phyloP scores from a whole-genome alignment of 139 green algal genomes.

The Auxenochlorella pyrenoidosa region DNA sequence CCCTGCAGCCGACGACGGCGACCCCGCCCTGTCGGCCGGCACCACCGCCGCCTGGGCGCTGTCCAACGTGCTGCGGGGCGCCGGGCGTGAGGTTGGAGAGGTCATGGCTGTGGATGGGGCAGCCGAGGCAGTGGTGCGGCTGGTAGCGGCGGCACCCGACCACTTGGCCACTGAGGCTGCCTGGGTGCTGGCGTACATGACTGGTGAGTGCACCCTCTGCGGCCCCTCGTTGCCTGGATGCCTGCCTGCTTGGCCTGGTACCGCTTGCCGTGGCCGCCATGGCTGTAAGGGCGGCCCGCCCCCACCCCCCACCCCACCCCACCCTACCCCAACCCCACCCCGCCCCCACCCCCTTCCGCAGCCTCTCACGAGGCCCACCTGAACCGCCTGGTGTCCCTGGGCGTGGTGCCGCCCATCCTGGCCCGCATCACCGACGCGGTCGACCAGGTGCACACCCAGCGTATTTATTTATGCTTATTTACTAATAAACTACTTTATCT shows the following conservation, averaged over 20 bases:
- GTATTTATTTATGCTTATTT: too few species aligned
- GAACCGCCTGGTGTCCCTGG: slow-evolving; percentile 44
- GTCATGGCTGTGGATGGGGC: slow-evolving; percentile 31
- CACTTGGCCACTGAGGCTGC: slow-evolving; percentile 46
- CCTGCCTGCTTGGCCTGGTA: neutral
- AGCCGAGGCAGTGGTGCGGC: slow-evolving; percentile 22
- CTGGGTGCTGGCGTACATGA: slow-evolving; percentile 52
- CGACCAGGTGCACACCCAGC: slow-evolving; percentile 8
- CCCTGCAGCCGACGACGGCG: slow-evolving; percentile 16
- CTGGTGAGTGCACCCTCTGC: neutral
- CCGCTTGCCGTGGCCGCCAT: too few species aligned
- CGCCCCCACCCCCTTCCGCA: neutral
- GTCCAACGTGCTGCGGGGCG: slow-evolving; percentile 46
- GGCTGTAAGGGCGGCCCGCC: too few species aligned
- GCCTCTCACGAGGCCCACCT: slow-evolving; percentile 32
- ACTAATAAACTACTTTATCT: too few species aligned
- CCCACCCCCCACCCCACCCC: neutral
- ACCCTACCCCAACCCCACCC: too few species aligned
- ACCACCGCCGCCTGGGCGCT: slow-evolving; percentile 63
- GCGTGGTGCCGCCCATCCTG: slow-evolving; percentile 14
- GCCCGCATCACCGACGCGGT: neutral
- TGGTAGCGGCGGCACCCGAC: slow-evolving; percentile 8
- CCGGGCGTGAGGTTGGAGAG: slow-evolving; percentile 30
- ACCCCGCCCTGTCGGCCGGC: slow-evolving; percentile 31
- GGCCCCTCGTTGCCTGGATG: neutral